phyloP scores from a whole-genome alignment of 768 basidiomycete species.

The Lyophyllum shimeji region DNA sequence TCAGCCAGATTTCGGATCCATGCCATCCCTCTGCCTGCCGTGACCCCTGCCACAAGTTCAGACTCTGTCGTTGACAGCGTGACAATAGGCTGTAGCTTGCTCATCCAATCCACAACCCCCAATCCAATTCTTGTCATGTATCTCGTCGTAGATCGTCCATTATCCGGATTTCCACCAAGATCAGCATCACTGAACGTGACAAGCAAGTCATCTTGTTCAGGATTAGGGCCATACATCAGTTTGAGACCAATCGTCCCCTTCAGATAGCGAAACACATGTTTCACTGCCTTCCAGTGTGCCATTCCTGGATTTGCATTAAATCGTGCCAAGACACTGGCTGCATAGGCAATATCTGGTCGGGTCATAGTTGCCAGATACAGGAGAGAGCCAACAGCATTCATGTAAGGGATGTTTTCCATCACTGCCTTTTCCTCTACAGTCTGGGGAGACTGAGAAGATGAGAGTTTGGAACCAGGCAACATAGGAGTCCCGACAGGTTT shows the following conservation, averaged over 20 bases:
- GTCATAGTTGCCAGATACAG: conserved; percentile 7
- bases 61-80: conserved; percentile 35
- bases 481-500: conserved; percentile 14
- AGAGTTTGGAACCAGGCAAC: neutral
- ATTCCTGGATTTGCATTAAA: neutral
- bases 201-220: conserved; percentile 3
- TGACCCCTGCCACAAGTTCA: conserved; percentile 33
- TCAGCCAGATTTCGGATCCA: conserved; percentile 27
- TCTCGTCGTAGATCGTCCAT: neutral
- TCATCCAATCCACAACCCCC: neutral
- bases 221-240: neutral
- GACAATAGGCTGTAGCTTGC: conserved; percentile 8
- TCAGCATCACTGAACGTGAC: conserved; percentile 23
- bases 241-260: conserved; percentile 1
- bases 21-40: conserved; percentile 3
- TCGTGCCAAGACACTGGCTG: neutral
- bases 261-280: conserved; percentile 6
- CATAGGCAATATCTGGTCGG: neutral
- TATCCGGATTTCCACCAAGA: conserved; percentile 7
- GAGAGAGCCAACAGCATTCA: conserved; percentile 8
- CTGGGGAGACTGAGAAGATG: neutral
- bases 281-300: conserved; percentile 8
- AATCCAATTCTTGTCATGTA: neutral
- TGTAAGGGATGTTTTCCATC: conserved; percentile 10
- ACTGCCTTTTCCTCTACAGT: neutral